Conservation (phyloP, 2,329 filamentous ascomycete genomes). For the Aspergillus luchuensis region DNA sequence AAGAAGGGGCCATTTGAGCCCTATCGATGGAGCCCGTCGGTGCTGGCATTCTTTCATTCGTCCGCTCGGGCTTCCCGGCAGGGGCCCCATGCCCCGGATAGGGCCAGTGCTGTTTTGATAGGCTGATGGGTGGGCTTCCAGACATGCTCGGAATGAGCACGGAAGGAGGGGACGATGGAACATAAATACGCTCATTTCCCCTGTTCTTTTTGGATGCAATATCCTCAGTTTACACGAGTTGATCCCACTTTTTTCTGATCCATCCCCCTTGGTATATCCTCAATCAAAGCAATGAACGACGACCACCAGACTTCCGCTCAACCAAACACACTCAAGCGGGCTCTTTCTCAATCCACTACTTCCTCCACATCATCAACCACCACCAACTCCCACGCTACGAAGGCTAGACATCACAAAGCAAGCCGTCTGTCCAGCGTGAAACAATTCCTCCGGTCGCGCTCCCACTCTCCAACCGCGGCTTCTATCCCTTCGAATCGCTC, state of each 20-base stretch:
- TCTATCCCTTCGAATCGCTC: slow-evolving; percentile 18
- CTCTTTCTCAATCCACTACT: slow-evolving; percentile 25
- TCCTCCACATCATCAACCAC: slow-evolving; percentile 15
- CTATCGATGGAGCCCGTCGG: slow-evolving; percentile 25
- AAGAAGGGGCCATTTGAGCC: slow-evolving; percentile 1
- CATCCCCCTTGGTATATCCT: no score
- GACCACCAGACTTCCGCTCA: slow-evolving; percentile 2
- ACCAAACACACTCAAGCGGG: slow-evolving; percentile 5
- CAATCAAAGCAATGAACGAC: slow-evolving; percentile 5
- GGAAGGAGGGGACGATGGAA: not conserved
- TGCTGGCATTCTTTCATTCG: slow-evolving; percentile 24
- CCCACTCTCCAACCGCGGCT: not conserved
- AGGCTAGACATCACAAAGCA: slow-evolving; percentile 7
- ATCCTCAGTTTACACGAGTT: not conserved
- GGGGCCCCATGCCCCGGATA: slow-evolving; percentile 1
- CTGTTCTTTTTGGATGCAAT: not conserved
- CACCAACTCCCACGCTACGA: not conserved
- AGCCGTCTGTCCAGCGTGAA: slow-evolving; percentile 8
- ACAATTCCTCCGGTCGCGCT: slow-evolving; percentile 12
- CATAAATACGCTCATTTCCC: slow-evolving; percentile 5
- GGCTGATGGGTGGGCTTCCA: not conserved
- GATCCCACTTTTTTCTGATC: not conserved
- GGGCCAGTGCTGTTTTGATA: slow-evolving; percentile 1
- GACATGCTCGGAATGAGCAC: not conserved
- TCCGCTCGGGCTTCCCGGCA: slow-evolving; percentile 8